Evolutionary conservation across 352 stramenopile species (phyloP), one percentile per base, ranked within the genome.

Genomic region (Globisporangium cystogenes): DNA sequence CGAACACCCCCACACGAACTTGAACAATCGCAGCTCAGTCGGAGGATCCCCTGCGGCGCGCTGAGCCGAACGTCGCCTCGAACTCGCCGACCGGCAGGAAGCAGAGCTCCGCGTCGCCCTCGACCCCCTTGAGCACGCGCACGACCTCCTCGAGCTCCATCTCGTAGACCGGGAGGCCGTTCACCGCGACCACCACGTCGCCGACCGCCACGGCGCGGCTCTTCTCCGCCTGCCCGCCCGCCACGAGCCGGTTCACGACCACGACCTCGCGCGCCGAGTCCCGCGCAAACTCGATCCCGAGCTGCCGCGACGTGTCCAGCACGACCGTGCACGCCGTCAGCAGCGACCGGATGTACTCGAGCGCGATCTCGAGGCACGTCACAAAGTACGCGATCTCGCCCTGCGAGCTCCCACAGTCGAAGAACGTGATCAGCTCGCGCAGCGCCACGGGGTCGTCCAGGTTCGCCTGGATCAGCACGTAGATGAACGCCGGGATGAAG

Each of bases 401-500:
- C 21, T 85, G 73, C 12, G 72, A 82, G 26, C 72, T 64, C 29
- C 82, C 78, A 1, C 68, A 65, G 45, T 90, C 78, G 46, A 95
- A 92, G 42, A 79, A 86, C 6, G 81, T 89, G 43, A 95, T 72
- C 55, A 95, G 59, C 54, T 93, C 82, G 49, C 90, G 90, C 11
- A 93, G 57, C 33, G 76, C 67, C 24, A 93, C 67, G 0, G 84
- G 76, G 55, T 95, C 76, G 16, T 72, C 72, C 26, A 95, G 43
- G 14, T 64, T 60, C 23, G 82, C 81, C 60, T 93, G 82, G 48
- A 95, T 83, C 1, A 95, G 65, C 52, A 93, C 80, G 68, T 85
- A 95, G 50, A 95, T 95, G 63, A 95, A 95, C 3, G 77, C 82
- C 10, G 84, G 84, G 31, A 95, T 93, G 39, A 95, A 95, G 14